Evolutionary conservation across 768 basidiomycete genomes (phyloP).

Genomic region (Termitomyces sp.): DNA sequence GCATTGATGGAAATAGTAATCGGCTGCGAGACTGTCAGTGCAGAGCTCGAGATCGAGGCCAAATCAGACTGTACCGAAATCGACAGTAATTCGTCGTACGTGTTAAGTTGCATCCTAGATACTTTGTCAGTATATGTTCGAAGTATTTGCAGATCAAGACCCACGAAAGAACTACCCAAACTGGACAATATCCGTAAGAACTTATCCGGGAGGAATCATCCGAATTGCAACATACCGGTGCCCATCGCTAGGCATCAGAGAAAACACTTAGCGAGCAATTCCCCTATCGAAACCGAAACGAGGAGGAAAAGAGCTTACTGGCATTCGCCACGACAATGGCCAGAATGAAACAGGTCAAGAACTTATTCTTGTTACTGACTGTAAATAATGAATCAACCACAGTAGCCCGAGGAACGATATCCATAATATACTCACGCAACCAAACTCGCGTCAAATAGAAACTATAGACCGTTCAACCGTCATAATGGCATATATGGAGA

Average conservation of each 20-base stretch:
- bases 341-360: conserved; percentile 30
- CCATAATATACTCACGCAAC: conserved; percentile 31
- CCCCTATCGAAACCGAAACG: not conserved
- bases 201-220: not conserved
- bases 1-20: conserved; percentile 54
- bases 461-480: conserved; percentile 20
- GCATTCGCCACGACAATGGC: conserved; percentile 31
- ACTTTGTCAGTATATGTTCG: not conserved
- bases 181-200: conserved; percentile 21
- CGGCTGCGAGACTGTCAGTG: conserved; percentile 25
- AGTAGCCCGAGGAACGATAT: not conserved
- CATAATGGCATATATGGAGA: not conserved
- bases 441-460: conserved; percentile 53
- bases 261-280: not conserved
- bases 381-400: not conserved
- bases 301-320: conserved; percentile 22
- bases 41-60: not conserved
- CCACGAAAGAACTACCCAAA: conserved; percentile 43
- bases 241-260: conserved; percentile 16
- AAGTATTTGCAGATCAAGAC: conserved; percentile 8
- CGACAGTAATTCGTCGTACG: conserved; percentile 32
- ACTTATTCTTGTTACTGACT: conserved; percentile 43
- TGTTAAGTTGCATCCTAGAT: conserved; percentile 35
- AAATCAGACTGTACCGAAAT: conserved; percentile 31
- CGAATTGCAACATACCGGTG: conserved; percentile 25